Evolutionary conservation across 495 filamentous ascomycete species (phyloP), one percentile per base, ranked within the genome.

Genomic region (Pyrenula massariospora): DNA sequence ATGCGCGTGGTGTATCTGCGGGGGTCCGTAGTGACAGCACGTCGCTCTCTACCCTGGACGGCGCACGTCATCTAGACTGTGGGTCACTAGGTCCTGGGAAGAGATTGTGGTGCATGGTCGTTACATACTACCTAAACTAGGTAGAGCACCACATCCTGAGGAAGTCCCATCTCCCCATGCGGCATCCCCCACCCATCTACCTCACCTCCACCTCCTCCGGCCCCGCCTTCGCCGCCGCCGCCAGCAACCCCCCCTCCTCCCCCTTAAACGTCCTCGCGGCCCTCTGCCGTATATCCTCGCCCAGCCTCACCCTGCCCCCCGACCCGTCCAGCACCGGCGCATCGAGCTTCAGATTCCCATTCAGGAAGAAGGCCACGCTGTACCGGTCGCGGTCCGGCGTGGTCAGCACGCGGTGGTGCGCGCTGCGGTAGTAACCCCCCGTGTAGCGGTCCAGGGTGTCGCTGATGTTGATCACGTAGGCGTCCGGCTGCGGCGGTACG

Each of bases 381-480:
- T 62, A 65, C 10, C 67, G 54, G 20, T 68, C 66, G 31, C 60
- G 25, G 0, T 61, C 64, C 47, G 55, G 62, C 11, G 52, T 61
- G 48, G 66, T 68, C 49, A 69, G 68, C 0, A 70, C 66, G 3
- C 66, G 63, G 50, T 72, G 69, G 19, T 67, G 47, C 22, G 64
- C 66, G 11, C 62, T 65, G n/a, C 60, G 49, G 42, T 69, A 72
- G 10, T 25, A 54, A 55, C 62, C 61, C 53, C 64, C 64, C 3
- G 67, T 65, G 62, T 63, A 66, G 10, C 59, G 61, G 62, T 65
- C 64, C 58, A 67, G 63, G 55, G 63, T 60, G 25, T 67, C 60
- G 0, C 65, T 63, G 20, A 64, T 56, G 54, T 67, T 67, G 25
- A 62, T 57, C 10, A 67, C 65, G 50, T 60, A 67, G 12, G 56